Base-by-base conservation (phyloP, 2,329 filamentous ascomycete species). In the Polychaeton citri region DNA sequence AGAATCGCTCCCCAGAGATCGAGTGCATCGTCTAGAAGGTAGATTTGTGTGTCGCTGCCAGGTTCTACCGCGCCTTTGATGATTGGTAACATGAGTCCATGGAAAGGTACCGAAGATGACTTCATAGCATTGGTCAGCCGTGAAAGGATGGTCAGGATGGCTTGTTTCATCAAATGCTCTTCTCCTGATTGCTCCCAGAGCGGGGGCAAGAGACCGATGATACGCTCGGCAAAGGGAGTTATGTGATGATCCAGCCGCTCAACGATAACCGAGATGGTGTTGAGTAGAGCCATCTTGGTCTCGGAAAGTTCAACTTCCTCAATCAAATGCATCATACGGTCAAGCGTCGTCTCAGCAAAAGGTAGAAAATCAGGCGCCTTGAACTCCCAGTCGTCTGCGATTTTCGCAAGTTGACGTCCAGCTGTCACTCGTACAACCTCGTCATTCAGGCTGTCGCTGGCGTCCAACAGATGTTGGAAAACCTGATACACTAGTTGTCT, bases 121-220 rank as follows among this genome's bases (percentile, higher is more conserved):
- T 81, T 84, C 74, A 96, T 82, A 2, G 87, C 81, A 53, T 77
- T 77, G n/a, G 93, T 82, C 10, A 98, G 68, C 2, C 85, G 79
- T 2, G 83, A 71, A 35, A 96, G 75, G 26, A 96, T 80, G 2
- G 81, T 83, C 38, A 96, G 71, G 35, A 96, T 86, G 1, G 85
- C 78, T 59, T 95, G 87, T 59, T 96, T 96, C 68, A 95, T 81
- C 57, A 96, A 74, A 59, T 86, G 84, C 51, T 90, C 83, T 41
- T 93, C 81, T 1, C 79, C 84, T 2, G 83, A 85, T 35, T 79
- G 74, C 41, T 83, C 78, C 90, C 90, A 98, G 0, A 96, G 68
- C 3, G 69, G 69, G 0, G 88, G 87, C 5, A 96, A 68, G 9
- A 86, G 72, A 1, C 74, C 68, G 58, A 98, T 79, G 41, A 98